phyloP scores from a whole-genome alignment of 2,329 filamentous ascomycete species.

The Neopestalotiopsis sp. region DNA sequence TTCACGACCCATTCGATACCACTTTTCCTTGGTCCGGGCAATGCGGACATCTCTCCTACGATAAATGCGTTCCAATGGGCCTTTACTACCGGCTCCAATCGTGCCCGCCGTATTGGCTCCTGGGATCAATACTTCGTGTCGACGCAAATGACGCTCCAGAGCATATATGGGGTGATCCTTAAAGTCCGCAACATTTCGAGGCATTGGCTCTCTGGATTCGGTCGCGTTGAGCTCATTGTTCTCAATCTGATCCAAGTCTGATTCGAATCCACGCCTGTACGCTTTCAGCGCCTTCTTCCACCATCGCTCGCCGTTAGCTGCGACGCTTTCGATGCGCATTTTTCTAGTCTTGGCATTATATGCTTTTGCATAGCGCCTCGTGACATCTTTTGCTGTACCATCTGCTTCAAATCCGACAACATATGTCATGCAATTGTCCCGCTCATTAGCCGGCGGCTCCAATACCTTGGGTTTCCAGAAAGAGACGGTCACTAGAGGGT shows the following conservation, averaged over 20 bases:
- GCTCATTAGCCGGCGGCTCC: constrained; percentile 82
- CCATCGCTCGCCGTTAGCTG: constrained; percentile 56
- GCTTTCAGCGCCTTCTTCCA: constrained; percentile 56
- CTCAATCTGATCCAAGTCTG: constrained; percentile 83
- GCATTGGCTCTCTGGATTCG: constrained; percentile 81
- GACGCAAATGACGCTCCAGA: constrained; percentile 80
- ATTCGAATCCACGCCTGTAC: constrained; percentile 48
- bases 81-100: constrained; percentile 69
- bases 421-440: constrained; percentile 79
- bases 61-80: constrained; percentile 77
- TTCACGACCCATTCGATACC: constrained; percentile 86
- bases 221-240: constrained; percentile 74
- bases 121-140: constrained; percentile 82
- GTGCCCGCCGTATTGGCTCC: constrained; percentile 75
- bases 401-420: constrained; percentile 86
- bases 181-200: constrained; percentile 84
- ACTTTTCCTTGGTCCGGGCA: constrained; percentile 81
- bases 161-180: constrained; percentile 86
- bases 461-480: constrained; percentile 77
- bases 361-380: constrained; percentile 82
- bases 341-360: constrained; percentile 91
- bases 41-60: constrained; percentile 79
- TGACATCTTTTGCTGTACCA: constrained; percentile 81
- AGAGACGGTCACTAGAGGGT: constrained; percentile 79
- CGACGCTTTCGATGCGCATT: constrained; percentile 71